phyloP scores from a whole-genome alignment of 1,284 basidiomycete genomes.

The Phellinidium pouzarii region DNA sequence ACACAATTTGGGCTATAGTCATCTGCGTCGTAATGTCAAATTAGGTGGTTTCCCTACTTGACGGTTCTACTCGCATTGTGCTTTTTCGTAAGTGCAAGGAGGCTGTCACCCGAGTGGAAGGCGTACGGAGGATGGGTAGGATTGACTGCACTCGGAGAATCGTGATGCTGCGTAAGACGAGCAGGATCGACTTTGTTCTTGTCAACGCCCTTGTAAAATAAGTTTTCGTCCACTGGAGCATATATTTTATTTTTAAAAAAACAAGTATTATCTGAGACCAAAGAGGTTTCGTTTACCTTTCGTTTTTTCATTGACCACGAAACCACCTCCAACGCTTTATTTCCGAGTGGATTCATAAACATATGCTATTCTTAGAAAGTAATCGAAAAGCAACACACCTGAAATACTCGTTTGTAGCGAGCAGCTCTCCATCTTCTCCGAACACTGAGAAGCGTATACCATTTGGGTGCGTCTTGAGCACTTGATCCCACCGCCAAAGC shows the following conservation, averaged over 20 bases:
- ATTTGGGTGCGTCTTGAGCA: constrained; percentile 78
- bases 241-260: constrained; percentile 4
- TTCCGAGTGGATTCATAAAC: not conserved
- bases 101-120: constrained; percentile 74
- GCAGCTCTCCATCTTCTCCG: constrained; percentile 69
- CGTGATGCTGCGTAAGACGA: constrained; percentile 62
- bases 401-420: constrained; percentile 95
- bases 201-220: constrained; percentile 95
- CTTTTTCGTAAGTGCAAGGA: constrained; percentile 72
- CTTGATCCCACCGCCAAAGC: constrained; percentile 85
- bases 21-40: constrained; percentile 42
- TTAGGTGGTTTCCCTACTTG: constrained; percentile 9
- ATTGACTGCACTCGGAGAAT: constrained; percentile 13
- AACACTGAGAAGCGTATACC: constrained; percentile 92
- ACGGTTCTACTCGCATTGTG: constrained; percentile 61
- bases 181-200: constrained; percentile 73
- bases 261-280: not conserved
- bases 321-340: constrained; percentile 78
- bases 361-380: constrained; percentile 1
- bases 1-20: constrained; percentile 92
- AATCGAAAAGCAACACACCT: constrained; percentile 35
- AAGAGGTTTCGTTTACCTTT: constrained; percentile 54
- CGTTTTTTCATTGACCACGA: constrained; percentile 87
- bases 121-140: constrained; percentile 69
- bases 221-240: constrained; percentile 76